These are phyloP conservation scores for Claviceps pazoutovae DNA, from an alignment of 2,329 filamentous ascomycete species.

Conservation along the genomic window DNA sequence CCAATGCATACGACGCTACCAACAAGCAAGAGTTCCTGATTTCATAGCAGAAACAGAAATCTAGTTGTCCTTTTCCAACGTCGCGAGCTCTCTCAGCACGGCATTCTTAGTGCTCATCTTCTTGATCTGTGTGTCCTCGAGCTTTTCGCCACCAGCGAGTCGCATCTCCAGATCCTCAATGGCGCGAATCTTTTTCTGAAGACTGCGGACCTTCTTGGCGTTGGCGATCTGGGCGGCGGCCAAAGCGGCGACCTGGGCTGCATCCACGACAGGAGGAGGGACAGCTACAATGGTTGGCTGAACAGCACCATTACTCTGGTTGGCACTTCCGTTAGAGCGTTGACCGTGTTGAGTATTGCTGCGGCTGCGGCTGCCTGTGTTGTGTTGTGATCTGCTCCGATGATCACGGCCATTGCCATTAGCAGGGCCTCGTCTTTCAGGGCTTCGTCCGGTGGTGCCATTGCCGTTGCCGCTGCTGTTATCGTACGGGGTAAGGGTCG, in stretches of 20 bases:
- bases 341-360: constrained; percentile 34
- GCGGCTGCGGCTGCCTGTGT: constrained; percentile 36
- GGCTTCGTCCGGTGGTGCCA: constrained; percentile 39
- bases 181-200: constrained; percentile 93
- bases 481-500: constrained; percentile 30
- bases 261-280: constrained; percentile 22
- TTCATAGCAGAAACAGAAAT: not conserved
- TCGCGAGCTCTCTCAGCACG: constrained; percentile 71
- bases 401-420: constrained; percentile 27
- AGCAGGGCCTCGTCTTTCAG: constrained; percentile 45
- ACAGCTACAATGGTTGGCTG: constrained; percentile 30
- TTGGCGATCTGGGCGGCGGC: constrained; percentile 49
- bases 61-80: constrained; percentile 25
- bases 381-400: constrained; percentile 43
- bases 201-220: constrained; percentile 85
- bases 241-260: constrained; percentile 34
- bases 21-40: too few relatives aligned
- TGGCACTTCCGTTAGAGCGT: constrained; percentile 13
- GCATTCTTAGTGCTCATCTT: constrained; percentile 84
- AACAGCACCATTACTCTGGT: constrained; percentile 12
- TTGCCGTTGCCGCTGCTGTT: constrained; percentile 22
- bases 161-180: constrained; percentile 99
- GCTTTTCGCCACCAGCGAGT: constrained; percentile 82
- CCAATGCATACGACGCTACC: not conserved
- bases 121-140: constrained; percentile 96